Percentiles rank a stretch among this genome's conserved stretches.
Evolutionary conservation across 768 basidiomycete species (phyloP).

Genomic region (Boletus rufocinnamomeus): DNA sequence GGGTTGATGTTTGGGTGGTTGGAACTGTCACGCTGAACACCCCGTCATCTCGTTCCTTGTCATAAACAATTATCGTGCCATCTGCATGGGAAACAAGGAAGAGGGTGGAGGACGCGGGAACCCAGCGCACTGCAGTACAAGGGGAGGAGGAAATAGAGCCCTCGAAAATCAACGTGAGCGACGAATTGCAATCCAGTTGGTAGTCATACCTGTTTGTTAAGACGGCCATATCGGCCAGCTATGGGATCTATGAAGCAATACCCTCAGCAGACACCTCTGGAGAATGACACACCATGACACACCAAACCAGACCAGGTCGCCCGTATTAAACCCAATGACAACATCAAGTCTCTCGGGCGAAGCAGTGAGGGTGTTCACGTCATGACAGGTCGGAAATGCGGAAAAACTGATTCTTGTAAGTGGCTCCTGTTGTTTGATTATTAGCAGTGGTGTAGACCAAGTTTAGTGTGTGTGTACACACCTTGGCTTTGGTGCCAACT

Average conservation of each 20-base stretch:
- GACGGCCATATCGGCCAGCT: constrained; percentile 75
- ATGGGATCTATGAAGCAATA: constrained; percentile 61
- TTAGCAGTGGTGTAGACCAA: constrained; percentile 10
- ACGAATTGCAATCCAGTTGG: background rate
- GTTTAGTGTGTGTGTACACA: constrained; percentile 33
- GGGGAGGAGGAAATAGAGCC: constrained; percentile 79
- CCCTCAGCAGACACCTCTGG: constrained; percentile 4
- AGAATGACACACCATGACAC: constrained; percentile 25
- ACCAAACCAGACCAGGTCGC: constrained; percentile 98
- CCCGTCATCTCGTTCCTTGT: constrained; percentile 89
- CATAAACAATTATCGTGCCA: constrained; percentile 86
- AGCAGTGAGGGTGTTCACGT: constrained; percentile 79
- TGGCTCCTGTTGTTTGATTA: constrained; percentile 66
- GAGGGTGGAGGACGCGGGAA: constrained; percentile 74
- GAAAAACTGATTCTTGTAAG: constrained; percentile 84
- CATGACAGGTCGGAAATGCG: constrained; percentile 87
- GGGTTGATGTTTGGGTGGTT: constrained; percentile 27
- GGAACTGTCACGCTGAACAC: constrained; percentile 67
- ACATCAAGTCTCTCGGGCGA: constrained; percentile 80
- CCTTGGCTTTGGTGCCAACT: constrained; percentile 82
- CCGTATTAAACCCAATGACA: constrained; percentile 89
- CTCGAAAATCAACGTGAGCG: constrained; percentile 35
- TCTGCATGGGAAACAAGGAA: constrained; percentile 89
- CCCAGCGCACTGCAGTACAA: constrained; percentile 91
- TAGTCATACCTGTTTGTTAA: constrained; percentile 74